phyloP scores from a whole-genome alignment of 2,329 filamentous ascomycete species.

The Arthrinium puccinioides region DNA sequence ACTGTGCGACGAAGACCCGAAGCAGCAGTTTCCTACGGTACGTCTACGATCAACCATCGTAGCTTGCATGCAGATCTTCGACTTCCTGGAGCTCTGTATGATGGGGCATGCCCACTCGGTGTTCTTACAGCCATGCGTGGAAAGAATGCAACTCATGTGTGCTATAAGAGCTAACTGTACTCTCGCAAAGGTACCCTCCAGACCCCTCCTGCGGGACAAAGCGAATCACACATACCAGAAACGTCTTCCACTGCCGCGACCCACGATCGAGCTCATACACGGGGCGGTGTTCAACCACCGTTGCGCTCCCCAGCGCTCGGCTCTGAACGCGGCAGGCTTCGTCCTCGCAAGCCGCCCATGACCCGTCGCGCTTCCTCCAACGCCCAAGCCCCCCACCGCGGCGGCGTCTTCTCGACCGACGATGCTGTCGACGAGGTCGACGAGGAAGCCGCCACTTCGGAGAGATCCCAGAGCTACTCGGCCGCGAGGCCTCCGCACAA shows the following conservation, averaged over 20 bases:
- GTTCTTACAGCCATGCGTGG: not conserved
- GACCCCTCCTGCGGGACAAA: conserved; percentile 15
- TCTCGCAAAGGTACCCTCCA: conserved; percentile 24
- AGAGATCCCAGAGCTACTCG: conserved; percentile 34
- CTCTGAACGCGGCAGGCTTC: conserved; percentile 41
- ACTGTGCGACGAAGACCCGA: conserved; percentile 52
- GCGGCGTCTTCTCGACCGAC: conserved; percentile 84
- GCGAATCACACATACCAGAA: no score
- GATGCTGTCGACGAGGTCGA: conserved; percentile 79
- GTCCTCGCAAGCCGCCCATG: conserved; percentile 66
- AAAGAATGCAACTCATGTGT: conserved; percentile 1
- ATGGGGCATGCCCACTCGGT: conserved; percentile 4
- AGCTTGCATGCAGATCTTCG: conserved; percentile 6
- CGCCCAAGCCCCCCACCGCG: conserved; percentile 63
- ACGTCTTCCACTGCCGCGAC: conserved; percentile 14
- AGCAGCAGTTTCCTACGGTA: conserved; percentile 53
- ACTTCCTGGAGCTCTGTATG: no score
- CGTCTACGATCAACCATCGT: conserved; percentile 18
- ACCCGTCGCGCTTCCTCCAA: conserved; percentile 69
- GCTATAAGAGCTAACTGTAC: conserved; percentile 14
- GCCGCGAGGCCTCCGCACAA: conserved; percentile 22
- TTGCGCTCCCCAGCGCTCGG: conserved; percentile 34
- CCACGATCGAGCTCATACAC: conserved; percentile 31
- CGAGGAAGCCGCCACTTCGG: conserved; percentile 46
- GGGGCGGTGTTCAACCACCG: conserved; percentile 25